These are phyloP conservation scores for Thielaviopsis musarum DNA, from an alignment of 2,329 filamentous ascomycete genomes.

Conservation along the genomic window DNA sequence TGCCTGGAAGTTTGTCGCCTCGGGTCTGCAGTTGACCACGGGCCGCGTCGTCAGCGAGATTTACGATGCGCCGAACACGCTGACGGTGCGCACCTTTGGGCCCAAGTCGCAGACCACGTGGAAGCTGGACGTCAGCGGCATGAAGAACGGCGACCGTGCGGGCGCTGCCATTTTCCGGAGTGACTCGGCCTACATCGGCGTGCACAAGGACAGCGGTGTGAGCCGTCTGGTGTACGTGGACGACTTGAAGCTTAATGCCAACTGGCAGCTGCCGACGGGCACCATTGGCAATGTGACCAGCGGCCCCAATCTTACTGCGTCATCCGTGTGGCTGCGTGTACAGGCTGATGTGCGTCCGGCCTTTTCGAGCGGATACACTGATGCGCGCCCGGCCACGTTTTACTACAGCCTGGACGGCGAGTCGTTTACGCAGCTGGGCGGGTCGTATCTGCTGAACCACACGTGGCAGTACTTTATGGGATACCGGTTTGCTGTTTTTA, in stretches of 20 bases:
- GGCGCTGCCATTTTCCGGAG: conserved; percentile 37
- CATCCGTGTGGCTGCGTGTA: conserved; percentile 14
- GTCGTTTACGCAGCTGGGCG: conserved; percentile 22
- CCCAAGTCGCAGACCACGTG: conserved; percentile 31
- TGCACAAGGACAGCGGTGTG: conserved; percentile 22
- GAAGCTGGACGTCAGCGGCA: conserved; percentile 27
- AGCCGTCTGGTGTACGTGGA: conserved; percentile 19
- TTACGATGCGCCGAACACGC: conserved; percentile 27
- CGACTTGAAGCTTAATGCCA: conserved; percentile 16
- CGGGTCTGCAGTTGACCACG: conserved; percentile 25
- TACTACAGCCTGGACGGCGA: conserved; percentile 28
- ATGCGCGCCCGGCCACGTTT: conserved; percentile 11
- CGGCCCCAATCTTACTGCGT: not conserved
- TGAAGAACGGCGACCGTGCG: conserved; percentile 32
- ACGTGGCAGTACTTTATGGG: conserved; percentile 30
- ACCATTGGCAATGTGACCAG: conserved; percentile 18
- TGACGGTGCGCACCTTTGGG: conserved; percentile 29
- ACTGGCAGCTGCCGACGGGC: conserved; percentile 13
- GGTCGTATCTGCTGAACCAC: conserved; percentile 20
- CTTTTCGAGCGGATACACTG: conserved; percentile 1
- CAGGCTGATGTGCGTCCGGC: conserved; percentile 15
- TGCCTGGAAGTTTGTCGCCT: conserved; percentile 26
- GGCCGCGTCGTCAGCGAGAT: conserved; percentile 34
- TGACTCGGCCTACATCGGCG: conserved; percentile 32
- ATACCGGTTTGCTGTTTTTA: conserved; percentile 32